Evolutionary conservation across 352 stramenopile genomes (phyloP).

Genomic region (Globisporangium perplexum): DNA sequence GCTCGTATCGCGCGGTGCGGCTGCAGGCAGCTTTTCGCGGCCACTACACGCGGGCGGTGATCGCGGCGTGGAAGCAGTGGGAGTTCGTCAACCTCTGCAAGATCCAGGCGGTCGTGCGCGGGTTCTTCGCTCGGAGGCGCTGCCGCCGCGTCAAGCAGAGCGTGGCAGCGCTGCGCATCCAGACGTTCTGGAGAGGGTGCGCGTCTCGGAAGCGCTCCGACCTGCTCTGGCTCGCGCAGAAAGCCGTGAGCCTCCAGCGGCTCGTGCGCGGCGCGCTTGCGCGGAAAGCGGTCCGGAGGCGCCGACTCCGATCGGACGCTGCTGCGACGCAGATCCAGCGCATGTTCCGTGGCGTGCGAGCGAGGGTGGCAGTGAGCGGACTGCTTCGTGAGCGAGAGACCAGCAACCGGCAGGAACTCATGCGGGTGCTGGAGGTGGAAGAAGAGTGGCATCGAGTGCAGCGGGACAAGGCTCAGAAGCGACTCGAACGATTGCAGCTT

Average conservation of each 20-base stretch:
- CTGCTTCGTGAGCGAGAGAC: constrained; percentile 61
- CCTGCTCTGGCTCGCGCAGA: constrained; percentile 38
- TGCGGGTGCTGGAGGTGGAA: constrained; percentile 63
- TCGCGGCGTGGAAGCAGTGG: constrained; percentile 49
- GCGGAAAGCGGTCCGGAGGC: constrained; percentile 27
- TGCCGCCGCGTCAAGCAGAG: constrained; percentile 9
- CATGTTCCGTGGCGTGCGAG: constrained; percentile 56
- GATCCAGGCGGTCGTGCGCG: constrained; percentile 61
- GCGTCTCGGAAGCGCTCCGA: constrained; percentile 37
- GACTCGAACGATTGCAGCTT: constrained; percentile 51
- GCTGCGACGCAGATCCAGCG: constrained; percentile 57
- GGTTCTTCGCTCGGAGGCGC: constrained; percentile 25
- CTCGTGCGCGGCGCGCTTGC: constrained; percentile 43
- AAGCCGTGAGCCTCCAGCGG: constrained; percentile 47
- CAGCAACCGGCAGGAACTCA: constrained; percentile 52
- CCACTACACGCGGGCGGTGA: constrained; percentile 37
- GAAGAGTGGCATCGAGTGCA: constrained; percentile 61
- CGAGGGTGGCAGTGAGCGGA: constrained; percentile 22
- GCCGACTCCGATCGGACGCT: constrained; percentile 7
- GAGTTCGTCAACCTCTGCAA: constrained; percentile 47
- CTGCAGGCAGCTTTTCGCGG: constrained; percentile 60
- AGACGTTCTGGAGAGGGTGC: constrained; percentile 55
- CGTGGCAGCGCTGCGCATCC: constrained; percentile 50
- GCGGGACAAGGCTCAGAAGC: constrained; percentile 43
- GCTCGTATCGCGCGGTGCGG: constrained; percentile 35